phyloP scores from a whole-genome alignment of 805 yeast genomes.

The Blastobotrys mokoenaii region DNA sequence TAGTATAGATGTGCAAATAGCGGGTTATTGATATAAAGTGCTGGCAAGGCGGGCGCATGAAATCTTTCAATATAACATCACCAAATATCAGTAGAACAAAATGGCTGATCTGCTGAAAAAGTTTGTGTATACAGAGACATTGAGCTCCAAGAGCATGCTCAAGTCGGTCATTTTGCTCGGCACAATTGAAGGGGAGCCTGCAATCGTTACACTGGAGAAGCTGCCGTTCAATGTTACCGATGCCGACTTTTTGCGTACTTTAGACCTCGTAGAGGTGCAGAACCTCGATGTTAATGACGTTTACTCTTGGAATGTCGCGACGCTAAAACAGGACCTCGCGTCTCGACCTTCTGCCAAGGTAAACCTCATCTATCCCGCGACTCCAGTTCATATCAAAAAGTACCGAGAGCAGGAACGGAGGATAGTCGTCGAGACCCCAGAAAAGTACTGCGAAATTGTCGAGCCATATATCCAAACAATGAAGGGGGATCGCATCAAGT shows the following conservation, averaged over 20 bases:
- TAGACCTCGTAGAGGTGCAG: slow-evolving; percentile 20
- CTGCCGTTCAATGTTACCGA: slow-evolving; percentile 41
- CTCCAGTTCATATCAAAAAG: slow-evolving; percentile 73
- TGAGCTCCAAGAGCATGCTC: slow-evolving; percentile 45
- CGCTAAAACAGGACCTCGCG: slow-evolving; percentile 37
- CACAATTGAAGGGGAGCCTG: slow-evolving; percentile 45
- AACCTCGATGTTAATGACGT: slow-evolving; percentile 67
- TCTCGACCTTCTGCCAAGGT: slow-evolving; percentile 55
- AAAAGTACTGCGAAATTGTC: slow-evolving; percentile 51
- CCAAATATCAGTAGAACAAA: no score
- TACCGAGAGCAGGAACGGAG: slow-evolving; percentile 53
- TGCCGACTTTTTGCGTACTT: slow-evolving; percentile 2
- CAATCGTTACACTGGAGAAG: slow-evolving; percentile 68
- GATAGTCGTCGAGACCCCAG: slow-evolving; percentile 73
- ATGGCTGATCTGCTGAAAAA: not conserved
- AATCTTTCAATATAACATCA: no score
- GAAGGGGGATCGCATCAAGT: slow-evolving; percentile 69
- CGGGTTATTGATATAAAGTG: no score
- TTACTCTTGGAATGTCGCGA: slow-evolving; percentile 69
- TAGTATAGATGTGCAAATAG: no score
- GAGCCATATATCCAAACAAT: slow-evolving; percentile 69
- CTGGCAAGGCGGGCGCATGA: no score
- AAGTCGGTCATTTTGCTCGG: slow-evolving; percentile 69
- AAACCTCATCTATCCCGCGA: slow-evolving; percentile 82
- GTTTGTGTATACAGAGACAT: slow-evolving; percentile 2